phyloP scores from a whole-genome alignment of 345 rosid genomes.

The Syzygium grande region DNA sequence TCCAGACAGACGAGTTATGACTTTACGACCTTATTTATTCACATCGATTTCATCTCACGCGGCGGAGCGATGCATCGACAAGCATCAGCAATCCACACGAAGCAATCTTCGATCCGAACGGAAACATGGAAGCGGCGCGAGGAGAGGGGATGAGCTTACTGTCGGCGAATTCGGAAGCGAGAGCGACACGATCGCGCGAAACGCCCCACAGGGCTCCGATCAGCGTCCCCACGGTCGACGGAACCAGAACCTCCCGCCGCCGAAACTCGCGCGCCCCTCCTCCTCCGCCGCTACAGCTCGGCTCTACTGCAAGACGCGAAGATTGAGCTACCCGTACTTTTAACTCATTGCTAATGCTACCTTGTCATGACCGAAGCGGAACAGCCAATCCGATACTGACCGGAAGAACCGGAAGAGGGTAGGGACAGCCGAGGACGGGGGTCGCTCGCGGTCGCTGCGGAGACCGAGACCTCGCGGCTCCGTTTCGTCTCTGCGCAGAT shows the following conservation, averaged over 20 bases:
- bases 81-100: not conserved
- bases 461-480: not conserved
- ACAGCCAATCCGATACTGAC: not conserved
- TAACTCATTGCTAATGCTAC: not conserved
- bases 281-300: not conserved
- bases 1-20: not conserved
- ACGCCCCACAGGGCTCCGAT: not conserved
- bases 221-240: conserved; percentile 26
- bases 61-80: not conserved
- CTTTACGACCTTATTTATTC: not conserved
- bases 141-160: conserved; percentile 26
- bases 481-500: not conserved
- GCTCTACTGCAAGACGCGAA: not conserved
- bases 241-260: conserved; percentile 42
- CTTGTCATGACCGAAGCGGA: not conserved
- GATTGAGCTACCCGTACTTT: not conserved
- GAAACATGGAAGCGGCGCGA: not conserved
- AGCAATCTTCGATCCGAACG: not conserved
- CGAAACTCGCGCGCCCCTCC: conserved; percentile 13
- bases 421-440: not conserved
- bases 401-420: not conserved
- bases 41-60: not conserved
- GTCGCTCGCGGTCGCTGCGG: not conserved
- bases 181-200: conserved; percentile 21
- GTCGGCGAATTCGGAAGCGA: conserved; percentile 72